Evolutionary conservation across 1,284 basidiomycete species (phyloP).

Genomic region (Apiotrichum veenhuisii): DNA sequence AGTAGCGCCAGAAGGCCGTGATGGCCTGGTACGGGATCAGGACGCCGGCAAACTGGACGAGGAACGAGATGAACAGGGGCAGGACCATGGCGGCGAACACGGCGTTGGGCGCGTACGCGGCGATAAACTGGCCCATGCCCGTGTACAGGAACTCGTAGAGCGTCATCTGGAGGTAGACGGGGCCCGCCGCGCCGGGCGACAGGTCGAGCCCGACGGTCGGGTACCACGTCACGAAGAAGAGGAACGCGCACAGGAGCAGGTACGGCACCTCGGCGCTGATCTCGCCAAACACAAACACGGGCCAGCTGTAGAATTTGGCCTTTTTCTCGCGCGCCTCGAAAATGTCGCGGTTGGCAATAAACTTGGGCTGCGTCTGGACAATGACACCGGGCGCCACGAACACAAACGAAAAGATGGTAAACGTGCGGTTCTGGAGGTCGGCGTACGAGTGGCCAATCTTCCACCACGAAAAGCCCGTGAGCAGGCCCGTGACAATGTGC

Average conservation of each 20-base stretch:
- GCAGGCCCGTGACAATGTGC: conserved; percentile 35
- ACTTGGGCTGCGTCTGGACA: conserved; percentile 47
- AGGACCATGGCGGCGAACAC: conserved; percentile 38
- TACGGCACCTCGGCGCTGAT: conserved; percentile 47
- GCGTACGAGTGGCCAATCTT: conserved; percentile 33
- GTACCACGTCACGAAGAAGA: conserved; percentile 18
- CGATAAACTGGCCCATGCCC: conserved; percentile 35
- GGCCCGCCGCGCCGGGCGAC: conserved; percentile 13
- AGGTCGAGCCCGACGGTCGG: conserved; percentile 10
- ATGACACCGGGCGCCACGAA: conserved; percentile 46
- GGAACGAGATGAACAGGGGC: conserved; percentile 16
- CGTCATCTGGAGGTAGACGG: conserved; percentile 45
- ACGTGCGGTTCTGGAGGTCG: conserved; percentile 18
- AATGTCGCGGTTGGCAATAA: conserved; percentile 47
- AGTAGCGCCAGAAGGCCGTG: conserved; percentile 37
- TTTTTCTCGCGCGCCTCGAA: conserved; percentile 49
- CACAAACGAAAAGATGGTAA: conserved; percentile 42
- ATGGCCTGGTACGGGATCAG: conserved; percentile 32
- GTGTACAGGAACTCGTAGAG: conserved; percentile 49
- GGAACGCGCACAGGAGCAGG: conserved; percentile 37
- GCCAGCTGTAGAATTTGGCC: conserved; percentile 46
- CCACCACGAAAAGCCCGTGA: conserved; percentile 46
- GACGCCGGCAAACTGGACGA: conserved; percentile 35
- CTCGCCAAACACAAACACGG: conserved; percentile 30
- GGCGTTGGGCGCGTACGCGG: conserved; percentile 38